Percentiles rank a stretch among this genome's conserved stretches.
Conservation (phyloP, 2,329 filamentous ascomycete genomes). For the Penicillium sumatraense region DNA sequence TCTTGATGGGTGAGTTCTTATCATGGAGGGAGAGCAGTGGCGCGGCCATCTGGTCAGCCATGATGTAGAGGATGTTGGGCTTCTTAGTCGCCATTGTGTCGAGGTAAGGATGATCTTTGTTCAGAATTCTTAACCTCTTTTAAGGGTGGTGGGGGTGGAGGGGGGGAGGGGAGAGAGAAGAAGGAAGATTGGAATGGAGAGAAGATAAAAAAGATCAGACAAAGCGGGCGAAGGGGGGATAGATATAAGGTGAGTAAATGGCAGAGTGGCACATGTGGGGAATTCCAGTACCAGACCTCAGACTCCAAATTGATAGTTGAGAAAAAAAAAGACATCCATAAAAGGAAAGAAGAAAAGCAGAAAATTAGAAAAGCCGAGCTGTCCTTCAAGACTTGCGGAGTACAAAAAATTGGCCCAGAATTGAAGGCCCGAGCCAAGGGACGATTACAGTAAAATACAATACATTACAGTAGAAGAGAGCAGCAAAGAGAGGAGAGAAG, state of each 20-base stretch:
- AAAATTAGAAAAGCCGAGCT: too few relatives aligned
- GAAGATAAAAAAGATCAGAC: not conserved
- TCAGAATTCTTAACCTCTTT: too few relatives aligned
- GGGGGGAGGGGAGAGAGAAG: conserved; percentile 3
- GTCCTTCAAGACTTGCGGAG: too few relatives aligned
- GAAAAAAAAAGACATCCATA: conserved; percentile 4
- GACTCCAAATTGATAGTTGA: not conserved
- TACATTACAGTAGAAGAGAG: too few relatives aligned
- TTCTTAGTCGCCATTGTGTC: conserved; percentile 48
- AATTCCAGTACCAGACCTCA: conserved; percentile 9
- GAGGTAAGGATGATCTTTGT: conserved; percentile 12
- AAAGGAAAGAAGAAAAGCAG: not conserved
- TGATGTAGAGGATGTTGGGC: conserved; percentile 88
- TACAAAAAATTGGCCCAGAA: too few relatives aligned
- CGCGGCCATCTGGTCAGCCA: conserved; percentile 93
- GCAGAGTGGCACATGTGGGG: conserved; percentile 21
- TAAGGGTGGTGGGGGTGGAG: too few relatives aligned
- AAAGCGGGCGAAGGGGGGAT: conserved; percentile 6
- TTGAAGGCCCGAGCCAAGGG: too few relatives aligned
- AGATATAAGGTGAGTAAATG: conserved; percentile 24
- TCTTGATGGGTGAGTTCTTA: conserved; percentile 84
- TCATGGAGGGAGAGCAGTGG: conserved; percentile 93
- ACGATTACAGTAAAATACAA: too few relatives aligned
- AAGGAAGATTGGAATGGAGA: conserved; percentile 4
- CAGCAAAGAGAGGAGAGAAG: too few relatives aligned